Evolutionary conservation across 2,329 filamentous ascomycete genomes (phyloP).

Genomic region (Botrytis medusae): DNA sequence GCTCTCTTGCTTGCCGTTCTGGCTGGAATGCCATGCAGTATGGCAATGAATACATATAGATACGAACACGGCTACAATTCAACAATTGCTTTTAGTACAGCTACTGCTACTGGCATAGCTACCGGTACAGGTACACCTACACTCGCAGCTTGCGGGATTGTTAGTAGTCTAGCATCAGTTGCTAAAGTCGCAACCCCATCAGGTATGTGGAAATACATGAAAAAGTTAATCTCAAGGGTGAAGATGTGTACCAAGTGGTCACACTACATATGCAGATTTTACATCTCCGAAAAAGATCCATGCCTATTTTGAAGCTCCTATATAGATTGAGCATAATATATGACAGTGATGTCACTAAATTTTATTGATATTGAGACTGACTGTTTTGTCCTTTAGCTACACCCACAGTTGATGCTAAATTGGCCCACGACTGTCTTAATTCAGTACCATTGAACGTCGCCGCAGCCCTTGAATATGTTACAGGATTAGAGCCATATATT

Average conservation of each 20-base stretch:
- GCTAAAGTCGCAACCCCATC: constrained; percentile 29
- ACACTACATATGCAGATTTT: background rate
- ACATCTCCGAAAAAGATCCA: background rate
- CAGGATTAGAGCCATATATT: constrained; percentile 35
- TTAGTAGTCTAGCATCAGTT: constrained; percentile 33
- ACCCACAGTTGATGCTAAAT: constrained; percentile 34
- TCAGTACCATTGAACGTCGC: constrained; percentile 36
- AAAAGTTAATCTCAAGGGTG: background rate
- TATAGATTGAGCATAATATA: background rate
- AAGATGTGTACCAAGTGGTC: background rate
- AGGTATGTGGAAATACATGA: constrained; percentile 25
- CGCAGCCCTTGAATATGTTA: constrained; percentile 33
- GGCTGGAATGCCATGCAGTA: background rate
- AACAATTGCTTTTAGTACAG: background rate
- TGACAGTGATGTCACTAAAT: background rate
- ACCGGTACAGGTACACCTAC: constrained; percentile 21
- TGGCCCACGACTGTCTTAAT: constrained; percentile 38
- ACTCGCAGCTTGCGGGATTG: constrained; percentile 32
- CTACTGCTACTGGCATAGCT: constrained; percentile 10
- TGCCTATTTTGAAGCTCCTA: too few relatives aligned
- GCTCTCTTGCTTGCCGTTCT: background rate
- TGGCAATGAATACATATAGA: background rate
- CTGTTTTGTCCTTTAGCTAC: constrained; percentile 28
- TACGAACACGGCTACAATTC: background rate
- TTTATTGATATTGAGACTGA: constrained; percentile 2